These are phyloP conservation scores for Trichothecium sympodiale DNA, from an alignment of 2,329 filamentous ascomycete species.

Conservation along the genomic window DNA sequence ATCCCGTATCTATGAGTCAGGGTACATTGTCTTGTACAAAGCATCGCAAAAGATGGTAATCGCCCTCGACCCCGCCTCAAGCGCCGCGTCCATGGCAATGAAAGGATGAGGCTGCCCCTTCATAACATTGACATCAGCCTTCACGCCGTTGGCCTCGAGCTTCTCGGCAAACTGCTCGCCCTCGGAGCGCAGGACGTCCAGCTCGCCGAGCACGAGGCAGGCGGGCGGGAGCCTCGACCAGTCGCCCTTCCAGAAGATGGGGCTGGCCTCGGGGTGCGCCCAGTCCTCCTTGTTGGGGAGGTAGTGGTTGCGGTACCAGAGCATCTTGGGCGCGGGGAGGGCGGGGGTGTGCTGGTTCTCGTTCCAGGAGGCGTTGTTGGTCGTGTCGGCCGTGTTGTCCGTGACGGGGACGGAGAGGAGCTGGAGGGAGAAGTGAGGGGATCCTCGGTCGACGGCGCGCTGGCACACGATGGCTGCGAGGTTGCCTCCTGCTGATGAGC, in stretches of 20 bases:
- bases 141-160: slow-evolving; percentile 31
- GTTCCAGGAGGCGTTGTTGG: slow-evolving; percentile 31
- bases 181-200: slow-evolving; percentile 45
- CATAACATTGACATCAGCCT: slow-evolving; percentile 25
- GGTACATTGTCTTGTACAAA: slow-evolving; percentile 5
- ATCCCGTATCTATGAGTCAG: too few relatives aligned
- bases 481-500: slow-evolving; percentile 37
- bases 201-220: slow-evolving; percentile 37
- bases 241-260: slow-evolving; percentile 36
- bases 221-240: slow-evolving; percentile 39
- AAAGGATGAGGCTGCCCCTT: slow-evolving; percentile 33
- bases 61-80: slow-evolving; percentile 38
- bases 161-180: slow-evolving; percentile 39
- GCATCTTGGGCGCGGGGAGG: slow-evolving; percentile 44
- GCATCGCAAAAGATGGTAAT: slow-evolving; percentile 30
- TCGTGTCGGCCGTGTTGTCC: slow-evolving; percentile 39
- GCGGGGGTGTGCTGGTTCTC: slow-evolving; percentile 39
- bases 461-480: slow-evolving; percentile 42
- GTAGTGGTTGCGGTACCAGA: slow-evolving; percentile 49
- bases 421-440: slow-evolving; percentile 23
- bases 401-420: slow-evolving; percentile 46
- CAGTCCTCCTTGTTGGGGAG: slow-evolving; percentile 34
- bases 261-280: slow-evolving; percentile 40
- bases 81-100: slow-evolving; percentile 43
- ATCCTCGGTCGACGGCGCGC: slow-evolving; percentile 27